Percentiles rank a stretch among this genome's conserved stretches.
Evolutionary conservation across 257 asterid species (phyloP).

Genomic region (Orobanche coerulescens): DNA sequence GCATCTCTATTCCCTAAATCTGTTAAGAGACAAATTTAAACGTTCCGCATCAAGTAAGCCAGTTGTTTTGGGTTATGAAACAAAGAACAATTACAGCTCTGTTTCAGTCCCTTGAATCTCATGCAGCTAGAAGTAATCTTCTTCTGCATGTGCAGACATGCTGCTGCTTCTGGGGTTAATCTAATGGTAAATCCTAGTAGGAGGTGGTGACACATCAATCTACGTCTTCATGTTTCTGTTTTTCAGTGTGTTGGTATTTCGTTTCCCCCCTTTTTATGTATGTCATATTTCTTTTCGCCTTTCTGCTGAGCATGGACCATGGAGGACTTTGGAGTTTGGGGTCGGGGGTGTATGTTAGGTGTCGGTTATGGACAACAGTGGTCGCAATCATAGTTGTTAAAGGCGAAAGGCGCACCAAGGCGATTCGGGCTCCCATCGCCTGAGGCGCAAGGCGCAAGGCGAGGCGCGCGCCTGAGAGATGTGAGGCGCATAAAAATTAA

Average conservation of each 20-base stretch:
- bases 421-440: too few relatives aligned
- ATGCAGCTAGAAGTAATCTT: conserved; percentile 1
- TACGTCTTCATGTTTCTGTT: background rate
- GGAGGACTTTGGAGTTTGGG: background rate
- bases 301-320: background rate
- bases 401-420: too few relatives aligned
- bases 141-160: background rate
- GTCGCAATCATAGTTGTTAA: too few relatives aligned
- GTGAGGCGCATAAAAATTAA: too few relatives aligned
- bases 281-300: background rate
- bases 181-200: background rate
- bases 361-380: background rate
- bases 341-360: background rate
- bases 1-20: background rate
- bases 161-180: background rate
- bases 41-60: background rate
- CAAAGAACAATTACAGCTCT: conserved; percentile 1
- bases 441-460: too few relatives aligned
- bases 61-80: conserved; percentile 6
- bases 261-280: background rate
- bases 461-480: too few relatives aligned
- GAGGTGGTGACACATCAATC: background rate
- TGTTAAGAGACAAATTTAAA: background rate
- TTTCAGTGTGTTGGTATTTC: background rate
- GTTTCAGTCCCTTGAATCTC: background rate